Conservation (phyloP, 371 early-diverging fungal species). For the Fennellomyces sp. region DNA sequence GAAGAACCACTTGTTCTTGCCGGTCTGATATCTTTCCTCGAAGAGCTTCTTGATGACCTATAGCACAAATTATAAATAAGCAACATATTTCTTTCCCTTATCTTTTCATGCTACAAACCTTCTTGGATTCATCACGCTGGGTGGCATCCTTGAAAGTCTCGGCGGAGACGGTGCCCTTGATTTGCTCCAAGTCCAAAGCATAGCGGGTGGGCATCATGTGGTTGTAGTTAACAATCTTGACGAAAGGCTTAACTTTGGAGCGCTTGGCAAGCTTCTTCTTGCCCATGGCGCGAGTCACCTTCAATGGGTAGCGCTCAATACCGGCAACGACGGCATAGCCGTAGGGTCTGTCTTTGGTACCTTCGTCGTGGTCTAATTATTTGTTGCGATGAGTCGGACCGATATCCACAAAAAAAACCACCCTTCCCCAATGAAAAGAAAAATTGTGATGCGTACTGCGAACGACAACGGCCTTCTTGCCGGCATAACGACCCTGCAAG, state of each 20-base stretch:
- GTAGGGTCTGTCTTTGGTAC: constrained; percentile 92
- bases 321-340: constrained; percentile 98
- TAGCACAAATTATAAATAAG: neutral
- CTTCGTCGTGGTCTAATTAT: constrained; percentile 75
- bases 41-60: constrained; percentile 90
- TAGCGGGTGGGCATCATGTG: constrained; percentile 99
- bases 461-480: constrained; percentile 99
- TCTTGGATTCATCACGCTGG: constrained; percentile 89
- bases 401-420: neutral
- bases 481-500: constrained; percentile 97
- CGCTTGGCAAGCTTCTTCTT: constrained; percentile 95
- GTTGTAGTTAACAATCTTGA: constrained; percentile 98
- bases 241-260: constrained; percentile 96
- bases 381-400: too few relatives aligned
- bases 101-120: too few relatives aligned
- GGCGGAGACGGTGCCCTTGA: constrained; percentile 85
- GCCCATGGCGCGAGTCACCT: constrained; percentile 94
- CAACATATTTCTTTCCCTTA: too few relatives aligned
- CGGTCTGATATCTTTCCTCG: constrained; percentile 93
- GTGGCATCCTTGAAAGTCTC: constrained; percentile 94
- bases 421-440: neutral
- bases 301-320: constrained; percentile 94
- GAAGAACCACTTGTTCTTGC: constrained; percentile 99
- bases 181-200: constrained; percentile 82
- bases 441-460: constrained; percentile 67